Evolutionary conservation across 176 grass and related monocot genomes (phyloP).

Genomic region (Carex kokanica): DNA sequence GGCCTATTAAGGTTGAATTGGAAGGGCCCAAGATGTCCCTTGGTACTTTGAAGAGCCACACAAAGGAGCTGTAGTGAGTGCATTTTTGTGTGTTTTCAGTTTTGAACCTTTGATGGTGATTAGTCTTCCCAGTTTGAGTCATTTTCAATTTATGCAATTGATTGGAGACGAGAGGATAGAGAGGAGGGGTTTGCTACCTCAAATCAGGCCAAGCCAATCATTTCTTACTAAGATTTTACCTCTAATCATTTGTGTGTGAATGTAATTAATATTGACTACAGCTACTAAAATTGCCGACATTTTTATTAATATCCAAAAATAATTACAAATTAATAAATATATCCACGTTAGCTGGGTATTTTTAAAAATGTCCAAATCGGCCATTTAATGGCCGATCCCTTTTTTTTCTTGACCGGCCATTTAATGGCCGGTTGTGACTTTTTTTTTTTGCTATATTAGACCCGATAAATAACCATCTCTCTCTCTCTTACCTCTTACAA

Average conservation of each 20-base stretch:
- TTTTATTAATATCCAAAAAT: too few relatives aligned
- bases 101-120: not conserved
- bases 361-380: too few relatives aligned
- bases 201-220: not conserved
- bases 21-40: not conserved
- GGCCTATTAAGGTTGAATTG: not conserved
- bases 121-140: not conserved
- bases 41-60: constrained; percentile 1
- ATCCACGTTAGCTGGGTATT: too few relatives aligned
- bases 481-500: too few relatives aligned
- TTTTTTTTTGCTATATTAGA: too few relatives aligned
- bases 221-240: not conserved
- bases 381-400: too few relatives aligned
- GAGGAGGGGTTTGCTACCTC: not conserved
- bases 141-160: not conserved
- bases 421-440: too few relatives aligned
- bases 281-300: too few relatives aligned
- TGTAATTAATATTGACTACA: not conserved
- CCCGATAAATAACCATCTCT: too few relatives aligned
- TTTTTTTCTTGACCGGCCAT: too few relatives aligned
- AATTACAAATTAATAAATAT: too few relatives aligned
- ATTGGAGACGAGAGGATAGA: not conserved
- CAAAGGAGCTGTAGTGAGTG: not conserved
- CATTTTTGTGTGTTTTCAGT: not conserved
- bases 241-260: not conserved